Conservation (phyloP, 306 rosid genomes). For the Arachis stenosperma region DNA sequence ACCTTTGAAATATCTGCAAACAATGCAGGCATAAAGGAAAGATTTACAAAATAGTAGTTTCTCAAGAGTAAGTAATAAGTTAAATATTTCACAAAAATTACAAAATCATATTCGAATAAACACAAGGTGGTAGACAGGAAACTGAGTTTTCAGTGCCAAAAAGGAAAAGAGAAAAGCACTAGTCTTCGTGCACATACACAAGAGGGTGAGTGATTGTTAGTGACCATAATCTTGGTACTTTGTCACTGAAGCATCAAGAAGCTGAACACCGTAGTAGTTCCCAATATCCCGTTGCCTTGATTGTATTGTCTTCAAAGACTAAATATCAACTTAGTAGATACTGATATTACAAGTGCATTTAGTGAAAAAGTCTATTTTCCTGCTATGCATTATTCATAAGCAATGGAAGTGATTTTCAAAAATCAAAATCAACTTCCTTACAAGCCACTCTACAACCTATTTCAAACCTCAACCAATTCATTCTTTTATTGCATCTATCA, state of each 20-base stretch:
- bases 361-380: neutral
- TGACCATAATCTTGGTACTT: neutral
- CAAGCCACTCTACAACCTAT: neutral
- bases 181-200: neutral
- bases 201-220: neutral
- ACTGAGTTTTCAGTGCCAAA: neutral
- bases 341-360: neutral
- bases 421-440: slow-evolving; percentile 10
- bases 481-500: slow-evolving; percentile 10
- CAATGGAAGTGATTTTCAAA: neutral
- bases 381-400: neutral
- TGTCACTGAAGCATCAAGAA: neutral
- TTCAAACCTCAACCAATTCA: neutral
- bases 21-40: slow-evolving; percentile 8
- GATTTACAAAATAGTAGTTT: slow-evolving; percentile 20
- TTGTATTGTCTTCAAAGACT: neutral
- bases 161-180: neutral
- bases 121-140: slow-evolving; percentile 3
- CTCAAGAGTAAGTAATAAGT: slow-evolving; percentile 5
- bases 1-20: slow-evolving; percentile 88
- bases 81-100: neutral
- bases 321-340: neutral
- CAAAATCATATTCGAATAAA: slow-evolving; percentile 13
- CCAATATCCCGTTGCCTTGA: neutral
- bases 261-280: neutral